Evolutionary conservation across 495 filamentous ascomycete genomes (phyloP), one percentile per base, ranked within the genome.

Genomic region (Oidiodendron maius): DNA sequence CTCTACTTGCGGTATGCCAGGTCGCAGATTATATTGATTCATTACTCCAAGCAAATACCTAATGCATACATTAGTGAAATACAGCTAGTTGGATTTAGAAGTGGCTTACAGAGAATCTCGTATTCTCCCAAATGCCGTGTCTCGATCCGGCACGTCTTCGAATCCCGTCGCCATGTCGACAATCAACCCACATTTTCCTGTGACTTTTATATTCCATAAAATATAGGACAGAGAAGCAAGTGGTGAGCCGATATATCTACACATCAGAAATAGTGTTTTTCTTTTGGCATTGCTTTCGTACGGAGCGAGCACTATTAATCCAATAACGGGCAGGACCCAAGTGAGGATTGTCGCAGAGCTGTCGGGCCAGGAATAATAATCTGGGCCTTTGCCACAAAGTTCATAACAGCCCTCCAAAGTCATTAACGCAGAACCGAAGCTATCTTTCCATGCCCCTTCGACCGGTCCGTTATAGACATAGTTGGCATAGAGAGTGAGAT

Each of bases 161-260:
- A 18, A 41, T 15, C 3, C 9, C 22, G 38, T 16, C 13, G 38
- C 38, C 38, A 41, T 41, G 38, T 41, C 38, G 4, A 41, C 38
- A 3, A 41, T 41, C 16, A 41, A 41, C 12, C 15, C 38, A n/a
- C 17, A 17, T 21, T 22, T 41, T 12, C 38, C 4, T 18, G 17
- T 41, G 1, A 41, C 38, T 21, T 41, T 41, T 1, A 41, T 41
- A 21, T 41, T 41, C 38, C 38, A 41, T 18, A 41, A 21, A 20
- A 41, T 41, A 18, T 41, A 41, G 1, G 38, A 41, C 1, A 41
- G 17, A 8, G 38, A 16, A 11, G 17, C 22, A 4, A 41, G 10
- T 5, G 38, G 38, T 11, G 38, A 41, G 17, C 38, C 38, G 22
- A 21, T 12, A 12, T 22, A 41, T 41, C 38, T 2, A 21, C 17